Percentiles rank a stretch among this genome's conserved stretches.
Evolutionary conservation across 257 asterid genomes (phyloP).

Genomic region (Pogostemon cablin): DNA sequence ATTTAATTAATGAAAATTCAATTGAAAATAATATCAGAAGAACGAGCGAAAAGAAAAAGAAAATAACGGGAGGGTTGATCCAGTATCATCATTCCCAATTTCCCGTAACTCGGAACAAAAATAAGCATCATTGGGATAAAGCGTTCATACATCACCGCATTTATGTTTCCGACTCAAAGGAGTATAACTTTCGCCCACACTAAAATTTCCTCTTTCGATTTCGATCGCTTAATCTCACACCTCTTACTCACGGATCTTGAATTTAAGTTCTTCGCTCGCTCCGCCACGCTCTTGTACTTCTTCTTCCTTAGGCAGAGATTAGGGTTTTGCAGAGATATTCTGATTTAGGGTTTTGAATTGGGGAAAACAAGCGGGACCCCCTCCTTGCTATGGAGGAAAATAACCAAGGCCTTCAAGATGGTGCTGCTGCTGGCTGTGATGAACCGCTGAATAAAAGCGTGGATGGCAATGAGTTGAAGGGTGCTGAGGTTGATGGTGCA

Average conservation of each 20-base stretch:
- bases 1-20: too few species aligned
- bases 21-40: too few species aligned
- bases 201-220: not conserved
- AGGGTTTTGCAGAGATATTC: slow-evolving; percentile 13
- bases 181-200: too few species aligned
- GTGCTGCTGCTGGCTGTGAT: slow-evolving; percentile 23
- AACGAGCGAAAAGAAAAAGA: too few species aligned
- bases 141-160: not conserved
- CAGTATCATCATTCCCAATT: too few species aligned
- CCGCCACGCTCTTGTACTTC: not conserved
- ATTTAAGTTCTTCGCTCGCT: not conserved
- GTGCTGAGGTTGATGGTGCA: slow-evolving; percentile 33
- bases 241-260: slow-evolving; percentile 17
- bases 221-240: slow-evolving; percentile 1
- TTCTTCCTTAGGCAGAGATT: not conserved
- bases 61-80: too few species aligned
- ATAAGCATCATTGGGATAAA: not conserved
- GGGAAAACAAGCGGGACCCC: slow-evolving; percentile 1
- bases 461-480: slow-evolving; percentile 23
- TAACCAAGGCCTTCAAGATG: slow-evolving; percentile 31
- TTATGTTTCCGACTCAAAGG: not conserved
- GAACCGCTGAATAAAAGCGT: slow-evolving; percentile 21
- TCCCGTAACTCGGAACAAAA: too few species aligned
- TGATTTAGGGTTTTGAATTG: not conserved
- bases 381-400: slow-evolving; percentile 35